Evolutionary conservation across 1,139 yeast genomes (phyloP).

Genomic region (Suhomyces taliae): DNA sequence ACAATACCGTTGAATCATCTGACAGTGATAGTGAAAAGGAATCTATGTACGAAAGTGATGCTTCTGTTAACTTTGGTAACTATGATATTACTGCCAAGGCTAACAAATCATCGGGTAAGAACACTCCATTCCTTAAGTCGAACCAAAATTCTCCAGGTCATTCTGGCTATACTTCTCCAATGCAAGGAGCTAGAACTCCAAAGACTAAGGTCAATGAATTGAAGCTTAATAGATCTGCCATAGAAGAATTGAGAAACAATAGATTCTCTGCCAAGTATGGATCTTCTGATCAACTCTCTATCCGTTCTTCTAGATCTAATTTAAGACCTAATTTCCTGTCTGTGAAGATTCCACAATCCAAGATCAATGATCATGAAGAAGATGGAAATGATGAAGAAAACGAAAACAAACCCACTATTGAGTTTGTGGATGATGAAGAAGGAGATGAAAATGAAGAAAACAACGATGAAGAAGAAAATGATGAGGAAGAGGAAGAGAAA

Average conservation of each 20-base stretch:
- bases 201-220: slow-evolving; percentile 3
- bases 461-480: slow-evolving; percentile 14
- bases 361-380: slow-evolving; percentile 59
- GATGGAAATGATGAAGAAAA: slow-evolving; percentile 17
- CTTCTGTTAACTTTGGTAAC: background rate
- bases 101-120: background rate
- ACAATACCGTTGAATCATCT: slow-evolving; percentile 23
- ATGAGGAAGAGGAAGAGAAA: slow-evolving; percentile 17
- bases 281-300: slow-evolving; percentile 26
- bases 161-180: background rate
- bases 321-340: slow-evolving; percentile 75
- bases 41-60: slow-evolving; percentile 16
- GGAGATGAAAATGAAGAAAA: slow-evolving; percentile 14
- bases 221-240: slow-evolving; percentile 1
- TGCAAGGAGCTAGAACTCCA: background rate
- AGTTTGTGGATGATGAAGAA: slow-evolving; percentile 26
- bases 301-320: slow-evolving; percentile 35
- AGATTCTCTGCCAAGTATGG: slow-evolving; percentile 3
- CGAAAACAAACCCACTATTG: slow-evolving; percentile 28
- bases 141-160: background rate
- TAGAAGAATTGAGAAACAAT: slow-evolving; percentile 1
- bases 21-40: slow-evolving; percentile 34
- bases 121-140: slow-evolving; percentile 1
- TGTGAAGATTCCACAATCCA: slow-evolving; percentile 73
- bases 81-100: background rate